These are phyloP conservation scores for Narthecium ossifragum DNA, from an alignment of 106 monocot species.

Conservation along the genomic window DNA sequence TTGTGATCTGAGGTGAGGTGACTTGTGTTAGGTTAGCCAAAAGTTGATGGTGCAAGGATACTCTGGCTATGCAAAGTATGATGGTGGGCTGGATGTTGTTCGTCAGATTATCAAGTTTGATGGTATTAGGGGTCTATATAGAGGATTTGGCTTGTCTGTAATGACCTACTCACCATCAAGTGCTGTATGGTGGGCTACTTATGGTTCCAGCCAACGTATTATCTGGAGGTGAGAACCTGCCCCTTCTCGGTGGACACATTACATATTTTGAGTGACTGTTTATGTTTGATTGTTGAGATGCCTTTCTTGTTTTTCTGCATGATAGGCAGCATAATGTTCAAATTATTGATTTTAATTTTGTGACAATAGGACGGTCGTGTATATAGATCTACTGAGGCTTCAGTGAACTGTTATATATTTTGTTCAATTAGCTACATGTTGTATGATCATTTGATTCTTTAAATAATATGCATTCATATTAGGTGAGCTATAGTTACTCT, in stretches of 20 bases:
- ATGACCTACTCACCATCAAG: slow-evolving; percentile 97
- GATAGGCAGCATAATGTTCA: too few species aligned
- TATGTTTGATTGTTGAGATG: too few species aligned
- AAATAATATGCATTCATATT: too few species aligned
- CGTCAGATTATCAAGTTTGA: slow-evolving; percentile 59
- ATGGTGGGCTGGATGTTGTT: slow-evolving; percentile 86
- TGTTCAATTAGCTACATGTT: too few species aligned
- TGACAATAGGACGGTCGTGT: too few species aligned
- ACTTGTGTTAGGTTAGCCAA: slow-evolving; percentile 81
- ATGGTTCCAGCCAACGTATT: slow-evolving; percentile 91
- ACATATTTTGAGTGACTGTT: too few species aligned
- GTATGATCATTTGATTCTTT: too few species aligned
- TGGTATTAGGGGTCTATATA: slow-evolving; percentile 81
- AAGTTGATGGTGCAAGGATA: slow-evolving; percentile 99
- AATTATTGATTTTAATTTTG: too few species aligned
- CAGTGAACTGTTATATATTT: too few species aligned
- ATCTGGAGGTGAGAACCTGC: slow-evolving; percentile 70
- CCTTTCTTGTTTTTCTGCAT: too few species aligned
- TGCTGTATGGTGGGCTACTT: slow-evolving; percentile 99
- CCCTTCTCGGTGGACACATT: not conserved
- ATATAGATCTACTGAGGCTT: too few species aligned
- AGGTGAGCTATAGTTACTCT: too few species aligned
- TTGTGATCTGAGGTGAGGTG: slow-evolving; percentile 9
- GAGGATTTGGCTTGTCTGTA: slow-evolving; percentile 93
- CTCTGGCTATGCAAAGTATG: slow-evolving; percentile 87